Evolutionary conservation across 139 green algal species (phyloP).

Genomic region (Bryopsis sp.): DNA sequence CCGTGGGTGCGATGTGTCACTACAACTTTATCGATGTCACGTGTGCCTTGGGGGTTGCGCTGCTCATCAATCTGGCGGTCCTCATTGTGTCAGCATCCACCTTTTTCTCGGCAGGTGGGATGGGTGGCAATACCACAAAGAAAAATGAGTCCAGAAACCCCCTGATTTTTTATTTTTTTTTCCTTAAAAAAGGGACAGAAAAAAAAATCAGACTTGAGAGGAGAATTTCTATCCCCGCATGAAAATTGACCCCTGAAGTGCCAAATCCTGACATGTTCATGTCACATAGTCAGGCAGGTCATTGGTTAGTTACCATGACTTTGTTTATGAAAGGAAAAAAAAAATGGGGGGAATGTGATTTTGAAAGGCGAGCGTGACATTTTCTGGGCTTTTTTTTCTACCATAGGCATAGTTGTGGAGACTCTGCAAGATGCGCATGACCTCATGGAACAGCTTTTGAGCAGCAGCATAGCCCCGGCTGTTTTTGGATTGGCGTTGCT

Average conservation of each 20-base stretch:
- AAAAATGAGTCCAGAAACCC: neutral
- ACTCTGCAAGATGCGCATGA: conserved; percentile 52
- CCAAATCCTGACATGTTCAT: too few species aligned
- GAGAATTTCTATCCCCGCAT: too few species aligned
- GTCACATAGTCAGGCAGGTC: too few species aligned
- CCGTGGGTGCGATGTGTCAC: conserved; percentile 26
- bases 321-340: neutral
- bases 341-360: too few species aligned
- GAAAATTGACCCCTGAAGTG: too few species aligned
- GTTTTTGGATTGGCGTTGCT: conserved; percentile 48
- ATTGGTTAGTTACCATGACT: neutral
- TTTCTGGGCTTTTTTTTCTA: too few species aligned
- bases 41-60: conserved; percentile 38
- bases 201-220: too few species aligned
- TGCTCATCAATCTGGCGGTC: conserved; percentile 50
- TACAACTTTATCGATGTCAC: conserved; percentile 48
- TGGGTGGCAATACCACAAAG: neutral
- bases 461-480: conserved; percentile 28
- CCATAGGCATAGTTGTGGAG: conserved; percentile 36
- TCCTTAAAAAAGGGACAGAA: too few species aligned
- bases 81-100: conserved; percentile 46
- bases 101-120: conserved; percentile 39
- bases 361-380: too few species aligned
- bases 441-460: conserved; percentile 43
- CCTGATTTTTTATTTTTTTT: too few species aligned